Conservation (phyloP, 2,329 filamentous ascomycete genomes). For the Claviceps sp. region DNA sequence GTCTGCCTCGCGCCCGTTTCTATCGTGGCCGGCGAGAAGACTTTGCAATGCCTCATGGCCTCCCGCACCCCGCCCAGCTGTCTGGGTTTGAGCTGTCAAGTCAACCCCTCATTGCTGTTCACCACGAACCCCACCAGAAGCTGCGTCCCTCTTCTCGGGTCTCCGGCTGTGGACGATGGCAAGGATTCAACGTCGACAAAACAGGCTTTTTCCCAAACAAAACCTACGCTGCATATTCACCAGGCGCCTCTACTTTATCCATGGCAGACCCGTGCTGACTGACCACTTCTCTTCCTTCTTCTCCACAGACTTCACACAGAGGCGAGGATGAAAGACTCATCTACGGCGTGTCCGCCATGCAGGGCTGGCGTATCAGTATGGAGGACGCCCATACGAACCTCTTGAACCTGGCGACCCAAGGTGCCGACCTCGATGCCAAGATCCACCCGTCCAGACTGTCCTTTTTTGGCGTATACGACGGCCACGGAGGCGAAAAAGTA, state of each 20-base stretch:
- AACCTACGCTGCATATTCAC: background rate
- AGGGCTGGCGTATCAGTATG: slow-evolving; percentile 99
- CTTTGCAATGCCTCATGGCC: background rate
- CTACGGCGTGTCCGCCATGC: slow-evolving; percentile 96
- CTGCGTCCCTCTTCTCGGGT: background rate
- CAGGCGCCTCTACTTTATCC: background rate
- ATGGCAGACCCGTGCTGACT: slow-evolving; percentile 13
- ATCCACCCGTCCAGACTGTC: slow-evolving; percentile 63
- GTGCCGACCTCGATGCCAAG: slow-evolving; percentile 39
- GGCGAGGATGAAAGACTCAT: slow-evolving; percentile 87
- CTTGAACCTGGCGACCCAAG: slow-evolving; percentile 59
- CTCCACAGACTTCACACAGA: slow-evolving; percentile 64
- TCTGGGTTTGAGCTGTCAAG: background rate
- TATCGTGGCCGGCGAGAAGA: no score
- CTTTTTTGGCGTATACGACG: slow-evolving; percentile 97
- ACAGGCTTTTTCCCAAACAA: background rate
- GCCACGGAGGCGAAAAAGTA: slow-evolving; percentile 93
- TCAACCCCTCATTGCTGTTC: slow-evolving; percentile 1
- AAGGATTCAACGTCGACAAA: no score
- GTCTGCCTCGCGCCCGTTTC: background rate
- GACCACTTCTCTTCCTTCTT: slow-evolving; percentile 8
- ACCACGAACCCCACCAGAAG: slow-evolving; percentile 1
- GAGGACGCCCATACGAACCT: slow-evolving; percentile 88
- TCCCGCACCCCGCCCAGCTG: background rate
- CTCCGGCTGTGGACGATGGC: background rate